These are phyloP conservation scores for Blastocystis sp. DNA, from an alignment of 352 stramenopile genomes.

Conservation along the genomic window DNA sequence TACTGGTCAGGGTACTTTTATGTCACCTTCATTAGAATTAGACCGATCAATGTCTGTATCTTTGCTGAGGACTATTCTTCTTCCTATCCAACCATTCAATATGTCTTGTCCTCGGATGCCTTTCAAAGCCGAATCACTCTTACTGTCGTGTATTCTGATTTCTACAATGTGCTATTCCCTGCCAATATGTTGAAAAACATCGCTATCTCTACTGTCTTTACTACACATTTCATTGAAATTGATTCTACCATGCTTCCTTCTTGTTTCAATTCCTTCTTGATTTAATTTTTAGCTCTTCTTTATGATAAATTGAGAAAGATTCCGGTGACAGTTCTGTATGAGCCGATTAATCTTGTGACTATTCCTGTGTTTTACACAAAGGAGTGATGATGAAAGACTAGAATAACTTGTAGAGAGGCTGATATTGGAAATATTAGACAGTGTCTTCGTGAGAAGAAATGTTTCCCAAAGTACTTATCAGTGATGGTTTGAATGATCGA, in stretches of 20 bases:
- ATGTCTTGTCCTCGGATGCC: not conserved
- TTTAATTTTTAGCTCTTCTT: not conserved
- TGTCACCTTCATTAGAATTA: not conserved
- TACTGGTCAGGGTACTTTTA: slow-evolving; percentile 7
- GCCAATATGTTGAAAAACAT: slow-evolving; percentile 25
- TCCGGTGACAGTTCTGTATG: not conserved
- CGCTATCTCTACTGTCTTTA: slow-evolving; percentile 47
- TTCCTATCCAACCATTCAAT: not conserved
- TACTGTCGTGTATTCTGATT: not conserved
- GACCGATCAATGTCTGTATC: slow-evolving; percentile 23
- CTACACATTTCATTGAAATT: slow-evolving; percentile 38
- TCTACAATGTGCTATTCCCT: slow-evolving; percentile 22
- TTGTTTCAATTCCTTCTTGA: not conserved
- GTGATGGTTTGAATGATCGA: not conserved
- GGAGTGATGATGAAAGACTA: not conserved
- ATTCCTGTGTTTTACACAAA: not conserved
- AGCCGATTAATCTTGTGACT: slow-evolving; percentile 32
- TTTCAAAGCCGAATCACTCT: not conserved
- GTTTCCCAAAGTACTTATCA: not conserved
- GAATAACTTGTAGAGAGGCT: not conserved
- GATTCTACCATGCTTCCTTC: slow-evolving; percentile 30
- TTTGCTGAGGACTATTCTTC: slow-evolving; percentile 5
- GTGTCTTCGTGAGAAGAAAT: not conserved
- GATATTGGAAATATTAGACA: not conserved
- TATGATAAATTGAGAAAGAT: not conserved